Evolutionary conservation across 1,284 basidiomycete species (phyloP).

Genomic region (Irpex sp.): DNA sequence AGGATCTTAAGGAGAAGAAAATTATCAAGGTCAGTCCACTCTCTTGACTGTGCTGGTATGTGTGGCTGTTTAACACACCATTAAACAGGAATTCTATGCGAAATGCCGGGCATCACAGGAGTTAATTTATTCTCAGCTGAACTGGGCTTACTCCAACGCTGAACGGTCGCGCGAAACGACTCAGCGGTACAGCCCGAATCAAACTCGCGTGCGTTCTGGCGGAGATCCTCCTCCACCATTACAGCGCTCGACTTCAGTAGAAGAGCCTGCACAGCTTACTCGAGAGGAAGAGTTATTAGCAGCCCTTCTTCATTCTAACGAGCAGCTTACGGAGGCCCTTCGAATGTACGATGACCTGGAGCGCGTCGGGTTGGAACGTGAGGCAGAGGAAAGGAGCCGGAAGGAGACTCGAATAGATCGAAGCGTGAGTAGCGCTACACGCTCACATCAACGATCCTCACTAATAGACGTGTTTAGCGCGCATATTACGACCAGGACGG

Average conservation of each 20-base stretch:
- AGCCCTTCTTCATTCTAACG: conserved; percentile 63
- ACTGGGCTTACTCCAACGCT: conserved; percentile 75
- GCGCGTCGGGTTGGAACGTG: conserved; percentile 59
- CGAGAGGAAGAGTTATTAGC: conserved; percentile 61
- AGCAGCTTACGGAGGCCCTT: conserved; percentile 45
- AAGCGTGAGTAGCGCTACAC: conserved; percentile 37
- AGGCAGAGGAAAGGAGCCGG: conserved; percentile 57
- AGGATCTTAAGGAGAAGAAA: conserved; percentile 53
- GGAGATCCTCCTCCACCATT: conserved; percentile 14
- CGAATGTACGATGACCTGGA: conserved; percentile 62
- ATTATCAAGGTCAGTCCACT: conserved; percentile 54
- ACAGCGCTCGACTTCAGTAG: conserved; percentile 14
- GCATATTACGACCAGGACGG: conserved; percentile 29
- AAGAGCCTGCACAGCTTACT: conserved; percentile 41
- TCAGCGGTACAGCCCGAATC: conserved; percentile 12
- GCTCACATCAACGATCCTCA: neutral
- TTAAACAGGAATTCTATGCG: conserved; percentile 61
- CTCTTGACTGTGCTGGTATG: neutral
- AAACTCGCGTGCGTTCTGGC: conserved; percentile 13
- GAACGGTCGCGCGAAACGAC: conserved; percentile 45
- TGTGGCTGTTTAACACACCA: neutral
- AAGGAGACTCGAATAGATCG: conserved; percentile 54
- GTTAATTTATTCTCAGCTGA: conserved; percentile 69
- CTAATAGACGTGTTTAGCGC: conserved; percentile 9
- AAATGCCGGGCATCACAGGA: conserved; percentile 74